Percentiles rank a stretch among this genome's conserved stretches.
Conservation (phyloP, 345 rosid species). For the Sapria himalayana region DNA sequence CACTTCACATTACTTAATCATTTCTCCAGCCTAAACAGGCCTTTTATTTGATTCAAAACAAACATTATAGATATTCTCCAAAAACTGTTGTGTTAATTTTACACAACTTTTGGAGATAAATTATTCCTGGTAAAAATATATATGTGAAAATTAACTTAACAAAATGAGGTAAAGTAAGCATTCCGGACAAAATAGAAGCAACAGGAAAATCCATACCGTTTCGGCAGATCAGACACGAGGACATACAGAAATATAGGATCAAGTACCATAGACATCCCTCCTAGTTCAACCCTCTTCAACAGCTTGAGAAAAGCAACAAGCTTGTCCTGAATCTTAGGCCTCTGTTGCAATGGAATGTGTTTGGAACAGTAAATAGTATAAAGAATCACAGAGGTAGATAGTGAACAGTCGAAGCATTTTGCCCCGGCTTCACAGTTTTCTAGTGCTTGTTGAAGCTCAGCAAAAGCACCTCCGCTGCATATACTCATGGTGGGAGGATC, state of each 20-base stretch:
- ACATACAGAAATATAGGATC: conserved; percentile 51
- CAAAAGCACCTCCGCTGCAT: conserved; percentile 31
- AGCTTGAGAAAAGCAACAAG: conserved; percentile 25
- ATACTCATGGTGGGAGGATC: conserved; percentile 78
- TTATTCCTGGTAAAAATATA: too few species aligned
- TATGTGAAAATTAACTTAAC: too few species aligned
- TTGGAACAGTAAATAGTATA: conserved; percentile 56
- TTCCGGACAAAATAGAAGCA: too few species aligned
- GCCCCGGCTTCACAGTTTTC: conserved; percentile 87
- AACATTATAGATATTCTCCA: too few species aligned
- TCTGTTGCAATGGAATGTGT: conserved; percentile 29
- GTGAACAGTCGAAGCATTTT: conserved; percentile 44
- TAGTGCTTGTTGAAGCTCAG: conserved; percentile 67
- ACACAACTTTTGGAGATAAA: too few species aligned
- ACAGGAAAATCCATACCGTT: conserved; percentile 28
- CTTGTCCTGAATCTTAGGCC: conserved; percentile 38
- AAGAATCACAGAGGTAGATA: conserved; percentile 42
- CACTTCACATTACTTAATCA: too few species aligned
- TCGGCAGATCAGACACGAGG: conserved; percentile 76
- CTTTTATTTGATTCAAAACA: too few species aligned
- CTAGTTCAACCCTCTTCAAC: conserved; percentile 18
- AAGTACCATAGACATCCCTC: conserved; percentile 11
- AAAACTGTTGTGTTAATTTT: too few species aligned
- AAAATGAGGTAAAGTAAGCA: too few species aligned
- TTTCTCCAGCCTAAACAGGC: too few species aligned